Evolutionary conservation across 2,329 filamentous ascomycete species (phyloP).

Genomic region (Aspergillus sojae): DNA sequence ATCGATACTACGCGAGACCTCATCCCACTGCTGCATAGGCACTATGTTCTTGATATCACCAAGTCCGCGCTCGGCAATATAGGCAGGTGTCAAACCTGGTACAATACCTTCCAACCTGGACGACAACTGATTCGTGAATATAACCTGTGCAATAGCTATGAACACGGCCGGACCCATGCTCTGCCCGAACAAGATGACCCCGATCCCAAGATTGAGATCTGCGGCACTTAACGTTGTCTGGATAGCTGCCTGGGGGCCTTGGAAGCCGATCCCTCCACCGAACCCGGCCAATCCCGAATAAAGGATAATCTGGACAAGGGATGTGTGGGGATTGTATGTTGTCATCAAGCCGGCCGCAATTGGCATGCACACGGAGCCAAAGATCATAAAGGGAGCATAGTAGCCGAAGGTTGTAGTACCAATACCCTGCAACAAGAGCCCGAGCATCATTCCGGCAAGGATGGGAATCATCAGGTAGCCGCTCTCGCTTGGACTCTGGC

Average conservation of each 20-base stretch:
- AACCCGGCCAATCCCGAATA: constrained; percentile 34
- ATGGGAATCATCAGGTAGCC: constrained; percentile 34
- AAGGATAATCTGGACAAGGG: constrained; percentile 28
- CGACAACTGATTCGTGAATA: constrained; percentile 54
- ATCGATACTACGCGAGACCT: constrained; percentile 25
- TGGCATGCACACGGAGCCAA: constrained; percentile 34
- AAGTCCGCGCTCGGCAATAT: constrained; percentile 22
- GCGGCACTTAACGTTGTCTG: constrained; percentile 30
- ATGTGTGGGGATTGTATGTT: constrained; percentile 26
- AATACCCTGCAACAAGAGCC: constrained; percentile 24
- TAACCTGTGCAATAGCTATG: constrained; percentile 55
- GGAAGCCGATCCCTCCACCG: constrained; percentile 35
- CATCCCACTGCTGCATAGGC: constrained; percentile 8
- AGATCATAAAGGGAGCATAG: constrained; percentile 40
- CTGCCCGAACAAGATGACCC: constrained; percentile 40
- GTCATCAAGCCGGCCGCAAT: constrained; percentile 39
- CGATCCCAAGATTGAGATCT: constrained; percentile 32
- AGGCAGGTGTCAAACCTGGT: constrained; percentile 16
- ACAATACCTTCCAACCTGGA: constrained; percentile 16
- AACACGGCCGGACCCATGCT: constrained; percentile 50
- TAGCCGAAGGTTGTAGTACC: constrained; percentile 32
- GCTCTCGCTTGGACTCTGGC: constrained; percentile 24
- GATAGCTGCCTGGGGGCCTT: constrained; percentile 32
- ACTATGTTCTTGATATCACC: constrained; percentile 22
- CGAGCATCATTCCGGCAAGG: constrained; percentile 25